These are phyloP conservation scores for Daldinia vernicosa DNA, from an alignment of 495 filamentous ascomycete genomes.

Conservation along the genomic window DNA sequence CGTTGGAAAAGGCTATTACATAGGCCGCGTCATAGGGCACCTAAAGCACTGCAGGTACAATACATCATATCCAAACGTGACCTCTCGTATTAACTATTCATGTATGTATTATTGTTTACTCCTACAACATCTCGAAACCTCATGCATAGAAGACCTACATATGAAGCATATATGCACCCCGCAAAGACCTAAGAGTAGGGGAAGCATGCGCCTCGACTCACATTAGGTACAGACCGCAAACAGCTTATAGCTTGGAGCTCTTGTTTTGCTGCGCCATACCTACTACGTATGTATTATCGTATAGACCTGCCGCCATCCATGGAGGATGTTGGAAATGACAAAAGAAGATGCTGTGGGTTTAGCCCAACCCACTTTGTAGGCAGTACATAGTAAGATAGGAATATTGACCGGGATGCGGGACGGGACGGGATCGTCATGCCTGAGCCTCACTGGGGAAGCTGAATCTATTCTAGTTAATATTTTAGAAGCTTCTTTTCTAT, in stretches of 20 bases:
- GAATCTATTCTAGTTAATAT: constrained; percentile 8
- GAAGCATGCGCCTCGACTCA: constrained; percentile 29
- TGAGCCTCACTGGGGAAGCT: constrained; percentile 33
- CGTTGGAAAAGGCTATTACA: neutral
- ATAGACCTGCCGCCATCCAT: neutral
- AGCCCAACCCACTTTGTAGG: constrained; percentile 1
- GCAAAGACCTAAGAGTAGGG: constrained; percentile 7
- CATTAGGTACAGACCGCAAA: constrained; percentile 18
- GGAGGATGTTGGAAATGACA: neutral
- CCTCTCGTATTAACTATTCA: too few species aligned
- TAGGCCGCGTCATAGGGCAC: neutral
- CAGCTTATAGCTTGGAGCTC: neutral
- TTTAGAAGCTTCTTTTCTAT: neutral
- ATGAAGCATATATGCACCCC: constrained; percentile 27
- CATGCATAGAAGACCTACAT: neutral
- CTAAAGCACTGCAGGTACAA: too few species aligned
- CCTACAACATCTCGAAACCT: neutral
- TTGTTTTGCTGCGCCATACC: constrained; percentile 15
- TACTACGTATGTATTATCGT: constrained; percentile 18
- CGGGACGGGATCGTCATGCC: constrained; percentile 20
- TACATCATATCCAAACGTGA: neutral
- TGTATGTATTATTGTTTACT: neutral
- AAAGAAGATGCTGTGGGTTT: constrained; percentile 6
- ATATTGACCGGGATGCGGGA: constrained; percentile 14
- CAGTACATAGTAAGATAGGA: constrained; percentile 5